Base-by-base conservation (phyloP, 768 basidiomycete genomes). In the Leucocoprinus birnbaumii region DNA sequence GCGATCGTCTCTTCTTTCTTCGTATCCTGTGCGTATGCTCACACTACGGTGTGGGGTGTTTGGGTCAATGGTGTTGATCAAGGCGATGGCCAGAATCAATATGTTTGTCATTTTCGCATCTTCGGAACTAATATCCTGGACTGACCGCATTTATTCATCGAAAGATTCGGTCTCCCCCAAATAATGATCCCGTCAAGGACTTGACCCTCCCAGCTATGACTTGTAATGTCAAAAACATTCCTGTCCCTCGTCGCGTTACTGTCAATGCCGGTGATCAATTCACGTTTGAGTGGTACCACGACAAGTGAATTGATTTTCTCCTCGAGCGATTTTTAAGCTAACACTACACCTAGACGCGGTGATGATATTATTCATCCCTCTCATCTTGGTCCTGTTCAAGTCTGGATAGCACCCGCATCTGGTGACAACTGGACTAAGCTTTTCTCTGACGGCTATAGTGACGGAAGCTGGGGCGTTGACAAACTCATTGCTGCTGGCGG, bases 61-160 rank as follows among this genome's bases (percentile, higher is more conserved):
- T 72, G 70, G 71, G 65, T 73, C 46, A 72, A 73, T 53, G 70
- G 66, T 24, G 67, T 69, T 40, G 66, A 69, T 51, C 71, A 73
- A 56, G 72, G 71, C 27, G 65, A 67, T 56, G 69, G 71, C 35
- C 60, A 64, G 46, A 67, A 66, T 55, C 49, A 48, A 48, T 73
- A 71, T 51, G 68, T 67, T 31, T 31, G 31, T 31, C 31, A 5
- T 31, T 31, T 11, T 31, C 6, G 31, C 11, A 11, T 31, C 31
- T 11, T 5, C 11, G 6, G 6, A 31, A 5, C 31, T 31, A 5
- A 31, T 31, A 31, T 31, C 31, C n/a, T n/a, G n/a, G n/a, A n/a
- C n/a, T 31, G 31, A 31, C 11, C 11, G 31, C 31, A 5, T 5
- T 11, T 31, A 11, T 31, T n/a, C 46, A 56, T 19, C 5, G 44